Evolutionary conservation across 768 basidiomycete genomes (phyloP).

Genomic region (Myochromella boudieri): DNA sequence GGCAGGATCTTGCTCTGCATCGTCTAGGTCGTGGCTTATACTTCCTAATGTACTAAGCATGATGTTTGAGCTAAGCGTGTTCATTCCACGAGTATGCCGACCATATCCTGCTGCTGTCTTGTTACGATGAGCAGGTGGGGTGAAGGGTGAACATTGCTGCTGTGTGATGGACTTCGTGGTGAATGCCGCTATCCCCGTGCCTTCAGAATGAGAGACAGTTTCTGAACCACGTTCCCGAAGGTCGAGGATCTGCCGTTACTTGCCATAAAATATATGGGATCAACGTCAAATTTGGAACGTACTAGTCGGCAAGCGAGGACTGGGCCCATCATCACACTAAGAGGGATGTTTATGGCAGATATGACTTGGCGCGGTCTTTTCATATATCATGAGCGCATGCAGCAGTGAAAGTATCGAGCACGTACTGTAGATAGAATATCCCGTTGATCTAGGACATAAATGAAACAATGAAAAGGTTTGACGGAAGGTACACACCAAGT

Average conservation of each 20-base stretch:
- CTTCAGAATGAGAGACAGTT: slow-evolving; percentile 73
- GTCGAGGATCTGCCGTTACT: slow-evolving; percentile 62
- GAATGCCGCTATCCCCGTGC: slow-evolving; percentile 66
- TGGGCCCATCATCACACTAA: slow-evolving; percentile 83
- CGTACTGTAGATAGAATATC: slow-evolving; percentile 83
- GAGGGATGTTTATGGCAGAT: slow-evolving; percentile 80
- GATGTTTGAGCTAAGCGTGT: slow-evolving; percentile 59
- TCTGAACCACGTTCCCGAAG: slow-evolving; percentile 81
- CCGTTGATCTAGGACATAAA: slow-evolving; percentile 57
- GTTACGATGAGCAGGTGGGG: slow-evolving; percentile 45
- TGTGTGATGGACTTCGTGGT: slow-evolving; percentile 62
- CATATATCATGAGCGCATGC: not conserved
- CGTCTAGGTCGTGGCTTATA: slow-evolving; percentile 49
- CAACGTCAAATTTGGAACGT: slow-evolving; percentile 16
- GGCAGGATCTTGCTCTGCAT: slow-evolving; percentile 50
- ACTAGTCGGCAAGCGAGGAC: slow-evolving; percentile 79
- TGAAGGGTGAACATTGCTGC: slow-evolving; percentile 55
- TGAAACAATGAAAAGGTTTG: slow-evolving; percentile 3
- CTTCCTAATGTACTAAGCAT: slow-evolving; percentile 65
- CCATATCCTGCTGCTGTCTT: slow-evolving; percentile 37
- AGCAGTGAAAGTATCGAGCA: not conserved
- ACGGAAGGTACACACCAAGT: slow-evolving; percentile 45
- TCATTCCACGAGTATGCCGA: slow-evolving; percentile 40
- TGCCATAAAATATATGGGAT: slow-evolving; percentile 7
- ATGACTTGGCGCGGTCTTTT: slow-evolving; percentile 76